These are phyloP conservation scores for Cardamine occulta DNA, from an alignment of 345 rosid genomes.

Conservation along the genomic window DNA sequence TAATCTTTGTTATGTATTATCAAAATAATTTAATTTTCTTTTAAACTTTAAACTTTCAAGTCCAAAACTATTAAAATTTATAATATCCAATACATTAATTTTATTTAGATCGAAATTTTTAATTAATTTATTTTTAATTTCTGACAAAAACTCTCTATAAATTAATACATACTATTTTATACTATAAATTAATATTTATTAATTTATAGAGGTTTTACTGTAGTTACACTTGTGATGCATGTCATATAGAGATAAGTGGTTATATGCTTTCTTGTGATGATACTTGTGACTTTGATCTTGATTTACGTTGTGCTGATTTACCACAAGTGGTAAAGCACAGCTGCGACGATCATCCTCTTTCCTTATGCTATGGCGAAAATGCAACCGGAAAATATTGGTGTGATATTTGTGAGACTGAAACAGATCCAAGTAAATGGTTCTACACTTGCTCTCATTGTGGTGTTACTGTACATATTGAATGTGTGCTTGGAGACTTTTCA, in stretches of 20 bases:
- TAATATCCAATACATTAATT: too few species aligned
- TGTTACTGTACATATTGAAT: not conserved
- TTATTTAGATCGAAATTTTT: too few species aligned
- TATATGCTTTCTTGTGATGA: not conserved
- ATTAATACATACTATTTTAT: too few species aligned
- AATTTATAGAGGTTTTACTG: too few species aligned
- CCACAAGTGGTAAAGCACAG: constrained; percentile 8
- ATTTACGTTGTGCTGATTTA: not conserved
- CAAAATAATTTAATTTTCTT: too few species aligned
- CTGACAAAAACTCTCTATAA: too few species aligned
- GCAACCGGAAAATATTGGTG: constrained; percentile 13
- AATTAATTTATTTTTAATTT: too few species aligned
- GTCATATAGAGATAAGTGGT: not conserved
- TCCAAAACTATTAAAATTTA: too few species aligned
- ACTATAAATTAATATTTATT: too few species aligned
- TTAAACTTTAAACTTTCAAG: too few species aligned
- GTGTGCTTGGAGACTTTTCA: constrained; percentile 23
- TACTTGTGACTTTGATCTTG: constrained; percentile 9
- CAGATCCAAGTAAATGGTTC: constrained; percentile 21
- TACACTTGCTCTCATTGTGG: constrained; percentile 17
- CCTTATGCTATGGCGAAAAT: constrained; percentile 4
- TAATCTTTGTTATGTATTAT: too few species aligned
- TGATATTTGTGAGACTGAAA: constrained; percentile 28
- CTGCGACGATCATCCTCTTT: constrained; percentile 17
- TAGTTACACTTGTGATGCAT: not conserved